Evolutionary conservation across 768 basidiomycete species (phyloP).

Genomic region (Pulveroboletus sp.): DNA sequence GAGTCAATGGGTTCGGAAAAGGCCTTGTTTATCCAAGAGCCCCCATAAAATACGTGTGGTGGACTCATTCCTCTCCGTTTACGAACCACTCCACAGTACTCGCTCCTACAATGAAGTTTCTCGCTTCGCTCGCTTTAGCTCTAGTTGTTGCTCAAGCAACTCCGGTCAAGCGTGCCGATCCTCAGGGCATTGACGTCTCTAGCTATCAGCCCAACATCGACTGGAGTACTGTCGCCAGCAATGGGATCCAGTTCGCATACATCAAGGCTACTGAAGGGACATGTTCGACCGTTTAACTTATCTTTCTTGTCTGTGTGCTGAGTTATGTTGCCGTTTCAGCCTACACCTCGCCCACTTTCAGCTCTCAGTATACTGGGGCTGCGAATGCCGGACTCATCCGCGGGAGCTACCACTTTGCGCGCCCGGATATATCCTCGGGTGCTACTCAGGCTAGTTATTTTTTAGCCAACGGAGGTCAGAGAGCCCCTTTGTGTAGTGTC

Average conservation of each 20-base stretch:
- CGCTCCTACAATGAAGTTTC: slow-evolving; percentile 17
- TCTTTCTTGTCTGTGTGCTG: neutral
- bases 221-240: slow-evolving; percentile 47
- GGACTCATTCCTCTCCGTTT: neutral
- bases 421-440: slow-evolving; percentile 48
- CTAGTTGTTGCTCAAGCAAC: slow-evolving; percentile 12
- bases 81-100: neutral
- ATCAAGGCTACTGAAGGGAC: slow-evolving; percentile 69
- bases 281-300: slow-evolving; percentile 28
- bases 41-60: slow-evolving; percentile 11
- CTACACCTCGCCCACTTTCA: slow-evolving; percentile 31
- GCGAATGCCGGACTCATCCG: slow-evolving; percentile 53
- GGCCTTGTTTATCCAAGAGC: neutral
- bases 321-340: slow-evolving; percentile 11
- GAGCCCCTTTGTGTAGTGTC: neutral
- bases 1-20: neutral
- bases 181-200: slow-evolving; percentile 55
- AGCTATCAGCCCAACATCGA: slow-evolving; percentile 44
- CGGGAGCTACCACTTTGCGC: slow-evolving; percentile 60
- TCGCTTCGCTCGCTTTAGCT: slow-evolving; percentile 14
- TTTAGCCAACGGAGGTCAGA: slow-evolving; percentile 48
- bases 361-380: slow-evolving; percentile 50
- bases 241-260: slow-evolving; percentile 51
- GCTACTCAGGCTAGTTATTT: slow-evolving; percentile 58
- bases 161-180: slow-evolving; percentile 32